Evolutionary conservation across 2,329 filamentous ascomycete species (phyloP).

Genomic region (Pseudonectria buxi): DNA sequence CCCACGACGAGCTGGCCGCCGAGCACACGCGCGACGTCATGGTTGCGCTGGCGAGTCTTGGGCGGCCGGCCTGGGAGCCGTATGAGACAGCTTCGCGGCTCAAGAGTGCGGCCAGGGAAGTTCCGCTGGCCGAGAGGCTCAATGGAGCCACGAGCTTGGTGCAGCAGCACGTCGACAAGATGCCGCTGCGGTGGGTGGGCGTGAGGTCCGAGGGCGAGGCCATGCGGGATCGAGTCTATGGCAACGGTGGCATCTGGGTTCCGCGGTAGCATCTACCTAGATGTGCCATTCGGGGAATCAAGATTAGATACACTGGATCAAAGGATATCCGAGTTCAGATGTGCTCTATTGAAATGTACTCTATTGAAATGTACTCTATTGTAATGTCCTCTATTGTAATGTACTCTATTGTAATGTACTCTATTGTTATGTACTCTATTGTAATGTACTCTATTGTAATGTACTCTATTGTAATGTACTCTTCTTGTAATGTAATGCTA

Average conservation of each 20-base stretch:
- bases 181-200: conserved; percentile 53
- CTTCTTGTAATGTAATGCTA: too few species aligned
- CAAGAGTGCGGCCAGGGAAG: conserved; percentile 33
- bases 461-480: too few species aligned
- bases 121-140: conserved; percentile 38
- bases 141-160: conserved; percentile 41
- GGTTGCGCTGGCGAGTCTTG: conserved; percentile 39
- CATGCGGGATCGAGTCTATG: conserved; percentile 42
- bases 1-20: conserved; percentile 19
- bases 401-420: too few species aligned
- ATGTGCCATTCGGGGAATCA: too few species aligned
- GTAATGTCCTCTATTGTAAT: too few species aligned
- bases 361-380: too few species aligned
- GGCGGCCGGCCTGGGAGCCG: conserved; percentile 39
- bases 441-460: too few species aligned
- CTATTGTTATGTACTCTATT: too few species aligned
- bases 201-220: conserved; percentile 44
- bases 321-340: too few species aligned
- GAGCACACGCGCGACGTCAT: conserved; percentile 34
- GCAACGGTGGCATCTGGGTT: conserved; percentile 45
- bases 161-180: conserved; percentile 48
- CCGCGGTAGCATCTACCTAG: conserved; percentile 24
- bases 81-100: conserved; percentile 32
- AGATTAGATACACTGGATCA: too few species aligned
- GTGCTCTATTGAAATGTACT: too few species aligned